Base-by-base conservation (phyloP, 164 flowering plant species). In the Amborella trichopoda region DNA sequence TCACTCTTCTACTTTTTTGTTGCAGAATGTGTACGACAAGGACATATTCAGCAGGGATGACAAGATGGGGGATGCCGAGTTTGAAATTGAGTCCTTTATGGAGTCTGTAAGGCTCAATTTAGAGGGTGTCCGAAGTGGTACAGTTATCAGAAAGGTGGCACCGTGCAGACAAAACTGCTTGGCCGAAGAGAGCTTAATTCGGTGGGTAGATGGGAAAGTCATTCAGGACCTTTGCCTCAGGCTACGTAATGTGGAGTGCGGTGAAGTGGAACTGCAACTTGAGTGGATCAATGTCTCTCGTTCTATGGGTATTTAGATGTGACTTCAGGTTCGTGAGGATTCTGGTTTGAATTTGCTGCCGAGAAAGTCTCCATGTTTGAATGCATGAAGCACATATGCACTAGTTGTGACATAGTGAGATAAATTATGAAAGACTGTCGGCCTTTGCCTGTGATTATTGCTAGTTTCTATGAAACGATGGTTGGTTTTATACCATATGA, bases 31-130 rank as follows among this genome's bases (percentile, higher is more conserved):
- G 6, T 85, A 68, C 28, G 95, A 85, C 64, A 55, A 50, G 26
- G 91, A 85, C 54, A 68, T 56, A 16, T 81, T 86, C 66, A 64
- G 53, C 32, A 48, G 28, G 5, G 94, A 86, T 53, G 95, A 85
- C 66, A 68, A 60, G 54, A 85, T 85, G 91, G 95, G 95, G 12
- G 83, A 77, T 17, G 84, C 87, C 3, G 84, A 76, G 40, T 68
- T 86, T 16, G 73, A 74, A 39, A 69, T 86, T 22, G 39, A 45
- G 16, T 61, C 71, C 1, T 68, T 75, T 26, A 3, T 78, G 3
- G 82, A 74, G 40, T 83, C 72, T 2, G 54, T 71, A n/a, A 71
- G 50, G 63, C 59, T 73, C 79, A 46, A 38, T 1, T 43, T 70
- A 24, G 61, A 50, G 1, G 65, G 61, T 20, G 52, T 71, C 34